phyloP scores from a whole-genome alignment of 805 yeast genomes.

The Starmerella bombicola region DNA sequence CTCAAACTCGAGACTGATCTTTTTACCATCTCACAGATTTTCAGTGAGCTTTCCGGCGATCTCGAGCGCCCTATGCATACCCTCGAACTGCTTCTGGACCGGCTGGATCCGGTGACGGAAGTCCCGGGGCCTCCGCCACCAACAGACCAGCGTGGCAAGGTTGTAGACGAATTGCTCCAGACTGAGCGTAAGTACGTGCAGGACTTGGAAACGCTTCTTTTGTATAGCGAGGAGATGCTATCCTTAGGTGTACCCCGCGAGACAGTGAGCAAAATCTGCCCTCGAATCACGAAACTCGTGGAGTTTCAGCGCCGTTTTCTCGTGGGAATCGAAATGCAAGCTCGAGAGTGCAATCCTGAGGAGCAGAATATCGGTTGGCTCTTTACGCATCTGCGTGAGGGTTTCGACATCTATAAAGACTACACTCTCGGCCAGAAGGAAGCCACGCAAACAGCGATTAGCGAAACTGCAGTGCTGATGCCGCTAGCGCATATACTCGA shows the following conservation, averaged over 20 bases:
- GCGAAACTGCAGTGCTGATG: slow-evolving; percentile 44
- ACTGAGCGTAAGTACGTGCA: slow-evolving; percentile 89
- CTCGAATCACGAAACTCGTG: slow-evolving; percentile 67
- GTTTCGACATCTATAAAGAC: slow-evolving; percentile 80
- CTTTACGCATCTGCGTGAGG: slow-evolving; percentile 72
- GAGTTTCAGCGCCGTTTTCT: slow-evolving; percentile 87
- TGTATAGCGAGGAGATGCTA: slow-evolving; percentile 56
- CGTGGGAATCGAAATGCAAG: slow-evolving; percentile 80
- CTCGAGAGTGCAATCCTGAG: slow-evolving; percentile 33
- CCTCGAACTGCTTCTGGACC: slow-evolving; percentile 49
- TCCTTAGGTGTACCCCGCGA: slow-evolving; percentile 64
- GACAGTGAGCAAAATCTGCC: slow-evolving; percentile 68
- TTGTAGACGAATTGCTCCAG: slow-evolving; percentile 69
- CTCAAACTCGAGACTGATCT: slow-evolving; percentile 61
- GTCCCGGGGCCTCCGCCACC: not conserved
- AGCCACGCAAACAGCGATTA: slow-evolving; percentile 65
- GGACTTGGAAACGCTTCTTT: slow-evolving; percentile 64
- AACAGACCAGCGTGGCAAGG: slow-evolving; percentile 46
- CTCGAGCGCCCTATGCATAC: slow-evolving; percentile 63
- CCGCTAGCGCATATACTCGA: slow-evolving; percentile 51
- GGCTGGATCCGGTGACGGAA: slow-evolving; percentile 23
- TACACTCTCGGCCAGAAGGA: slow-evolving; percentile 87
- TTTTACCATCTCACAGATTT: slow-evolving; percentile 83
- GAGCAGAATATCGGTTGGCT: slow-evolving; percentile 82
- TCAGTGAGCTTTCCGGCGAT: slow-evolving; percentile 68